Base-by-base conservation (phyloP, 2,329 filamentous ascomycete genomes). In the Chrysosphaeria jannelii region DNA sequence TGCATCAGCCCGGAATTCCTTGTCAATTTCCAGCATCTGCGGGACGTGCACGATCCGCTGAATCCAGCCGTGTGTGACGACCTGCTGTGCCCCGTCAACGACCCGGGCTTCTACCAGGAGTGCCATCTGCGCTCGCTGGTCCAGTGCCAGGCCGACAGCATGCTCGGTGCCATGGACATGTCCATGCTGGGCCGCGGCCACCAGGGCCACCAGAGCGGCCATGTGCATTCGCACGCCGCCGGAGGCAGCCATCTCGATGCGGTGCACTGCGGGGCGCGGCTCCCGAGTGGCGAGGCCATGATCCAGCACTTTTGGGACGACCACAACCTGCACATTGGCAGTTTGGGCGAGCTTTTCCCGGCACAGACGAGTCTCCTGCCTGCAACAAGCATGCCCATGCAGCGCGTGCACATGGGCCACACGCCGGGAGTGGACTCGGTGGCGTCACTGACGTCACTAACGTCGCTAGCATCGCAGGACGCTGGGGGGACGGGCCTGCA, bases 1-100 rank as follows among this genome's bases (percentile, higher is more conserved):
- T 31, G 27, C 26, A 29, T 32, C 23, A 33, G 29, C 21, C 30
- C 32, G 7, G 25, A 34, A 25, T 32, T 30, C 8, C 13, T 33
- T n/a, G 29, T 23, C 5, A 34, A 32, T 29, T 32, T 29, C 14
- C 27, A 28, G 16, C 32, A 34, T 14, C 19, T 34, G 6, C 25
- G 23, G 12, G 25, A 32, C 12, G 28, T 28, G 2, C 32, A 34
- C 24, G 28, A 34, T 18, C 32, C 32, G 1, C 15, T 28, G 3
- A 26, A 31, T 18, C 31, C 31, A 2, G 14, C 26, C 6, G 24
- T 25, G 3, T 34, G 32, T 23, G 30, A 16, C 3, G 30, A 25
- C 4, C 13, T 27, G 0, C 10, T 23, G 3, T 34, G 32, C 15
- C 32, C 32, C 2, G 27, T 34, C 4, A 26, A 34, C 1, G 31